Percentiles rank a stretch among this genome's conserved stretches.
Evolutionary conservation across 176 grass and related monocot genomes (phyloP).

Genomic region (Triticum urartu): DNA sequence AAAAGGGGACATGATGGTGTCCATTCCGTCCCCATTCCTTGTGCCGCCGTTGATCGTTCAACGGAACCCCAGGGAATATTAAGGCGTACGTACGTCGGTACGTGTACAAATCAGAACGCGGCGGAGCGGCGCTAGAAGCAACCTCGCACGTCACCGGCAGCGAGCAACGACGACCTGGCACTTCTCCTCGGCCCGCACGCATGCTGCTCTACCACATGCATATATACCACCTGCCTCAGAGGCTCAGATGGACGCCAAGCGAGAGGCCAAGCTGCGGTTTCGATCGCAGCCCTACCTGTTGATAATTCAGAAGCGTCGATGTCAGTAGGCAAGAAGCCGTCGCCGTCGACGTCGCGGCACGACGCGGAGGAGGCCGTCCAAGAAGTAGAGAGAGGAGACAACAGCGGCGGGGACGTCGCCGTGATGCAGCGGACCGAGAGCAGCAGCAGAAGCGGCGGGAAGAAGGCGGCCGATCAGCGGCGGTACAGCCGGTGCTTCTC

Average conservation of each 20-base stretch:
- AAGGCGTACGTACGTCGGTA: not conserved
- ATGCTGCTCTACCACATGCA: not conserved
- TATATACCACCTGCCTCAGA: not conserved
- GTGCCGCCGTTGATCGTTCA: not conserved
- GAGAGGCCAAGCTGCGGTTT: not conserved
- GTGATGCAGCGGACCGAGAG: not conserved
- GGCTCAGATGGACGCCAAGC: not conserved
- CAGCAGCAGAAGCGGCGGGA: not conserved
- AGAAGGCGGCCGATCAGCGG: not conserved
- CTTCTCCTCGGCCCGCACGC: not conserved
- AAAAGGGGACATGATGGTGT: no score
- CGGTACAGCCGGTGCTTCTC: conserved; percentile 54
- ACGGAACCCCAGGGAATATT: not conserved
- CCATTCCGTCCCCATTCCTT: not conserved
- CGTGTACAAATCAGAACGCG: not conserved
- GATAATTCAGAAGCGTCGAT: conserved; percentile 18
- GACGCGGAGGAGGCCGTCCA: not conserved
- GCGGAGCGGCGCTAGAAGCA: not conserved
- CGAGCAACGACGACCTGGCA: conserved; percentile 4
- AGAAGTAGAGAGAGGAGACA: not conserved
- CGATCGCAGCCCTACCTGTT: not conserved
- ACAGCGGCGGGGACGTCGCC: not conserved
- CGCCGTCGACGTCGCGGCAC: not conserved
- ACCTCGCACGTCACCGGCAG: conserved; percentile 4
- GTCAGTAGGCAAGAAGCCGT: conserved; percentile 30